Percentiles rank a stretch among this genome's conserved stretches.
These are phyloP conservation scores for Ophiosphaerella herpotricha DNA, from an alignment of 2,329 filamentous ascomycete species.

Conservation along the genomic window DNA sequence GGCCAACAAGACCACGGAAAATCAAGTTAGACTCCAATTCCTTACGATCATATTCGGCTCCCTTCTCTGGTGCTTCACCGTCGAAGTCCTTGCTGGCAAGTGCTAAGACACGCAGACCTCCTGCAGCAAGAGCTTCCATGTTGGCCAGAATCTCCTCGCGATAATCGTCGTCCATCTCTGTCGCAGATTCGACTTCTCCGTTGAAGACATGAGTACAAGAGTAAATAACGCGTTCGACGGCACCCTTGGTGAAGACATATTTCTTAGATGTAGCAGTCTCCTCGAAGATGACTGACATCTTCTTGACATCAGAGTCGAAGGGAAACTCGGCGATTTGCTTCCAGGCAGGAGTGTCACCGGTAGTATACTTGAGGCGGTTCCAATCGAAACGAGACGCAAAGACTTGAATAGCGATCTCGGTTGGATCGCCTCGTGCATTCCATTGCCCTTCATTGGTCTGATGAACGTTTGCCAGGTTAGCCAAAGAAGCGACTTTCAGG, in stretches of 20 bases:
- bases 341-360: conserved; percentile 35
- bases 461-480: conserved; percentile 57
- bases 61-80: conserved; percentile 48
- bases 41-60: conserved; percentile 57
- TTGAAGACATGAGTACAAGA: conserved; percentile 61
- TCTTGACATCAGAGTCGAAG: conserved; percentile 75
- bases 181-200: conserved; percentile 45
- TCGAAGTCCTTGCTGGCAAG: conserved; percentile 59
- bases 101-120: conserved; percentile 71
- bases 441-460: conserved; percentile 47
- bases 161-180: conserved; percentile 57
- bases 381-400: conserved; percentile 72
- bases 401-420: conserved; percentile 75
- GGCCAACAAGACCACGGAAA: conserved; percentile 77
- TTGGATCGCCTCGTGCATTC: conserved; percentile 49
- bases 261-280: conserved; percentile 45
- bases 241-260: conserved; percentile 66
- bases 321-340: conserved; percentile 65
- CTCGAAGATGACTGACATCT: conserved; percentile 71
- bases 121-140: conserved; percentile 68
- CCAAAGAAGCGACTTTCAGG: conserved; percentile 44
- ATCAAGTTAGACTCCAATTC: conserved; percentile 69
- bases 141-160: conserved; percentile 64
- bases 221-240: conserved; percentile 65
- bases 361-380: conserved; percentile 53